Percentiles rank a stretch among this genome's conserved stretches.
phyloP scores from a whole-genome alignment of 495 filamentous ascomycete species.

The Penicillium macrosclerotiorum region DNA sequence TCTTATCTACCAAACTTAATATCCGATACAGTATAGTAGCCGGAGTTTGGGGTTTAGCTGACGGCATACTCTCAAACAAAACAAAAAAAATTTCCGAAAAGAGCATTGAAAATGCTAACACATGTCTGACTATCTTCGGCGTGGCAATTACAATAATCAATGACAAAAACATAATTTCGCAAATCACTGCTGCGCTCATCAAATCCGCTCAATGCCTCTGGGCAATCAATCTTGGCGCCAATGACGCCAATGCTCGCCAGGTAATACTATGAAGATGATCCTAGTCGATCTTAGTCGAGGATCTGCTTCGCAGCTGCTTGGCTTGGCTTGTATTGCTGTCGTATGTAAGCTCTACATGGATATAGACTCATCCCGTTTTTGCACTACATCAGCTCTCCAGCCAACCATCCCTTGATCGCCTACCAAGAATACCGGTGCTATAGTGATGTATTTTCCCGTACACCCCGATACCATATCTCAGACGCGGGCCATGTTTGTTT shows the following conservation, averaged over 20 bases:
- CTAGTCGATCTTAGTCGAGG: slow-evolving; percentile 10
- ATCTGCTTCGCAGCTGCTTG: slow-evolving; percentile 15
- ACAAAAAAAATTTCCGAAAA: background rate
- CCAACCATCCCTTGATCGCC: slow-evolving; percentile 3
- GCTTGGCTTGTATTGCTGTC: background rate
- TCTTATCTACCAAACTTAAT: background rate
- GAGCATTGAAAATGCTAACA: too few species aligned
- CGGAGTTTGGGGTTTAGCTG: too few species aligned
- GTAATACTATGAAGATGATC: slow-evolving; percentile 10
- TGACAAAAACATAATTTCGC: slow-evolving; percentile 6
- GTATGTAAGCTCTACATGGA: too few species aligned
- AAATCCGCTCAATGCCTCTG: slow-evolving; percentile 8
- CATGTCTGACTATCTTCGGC: background rate
- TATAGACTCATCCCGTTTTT: too few species aligned
- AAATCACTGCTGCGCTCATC: slow-evolving; percentile 2
- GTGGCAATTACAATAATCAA: background rate
- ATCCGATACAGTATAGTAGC: too few species aligned
- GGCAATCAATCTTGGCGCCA: slow-evolving; percentile 21
- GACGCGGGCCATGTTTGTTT: background rate
- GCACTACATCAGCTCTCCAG: too few species aligned
- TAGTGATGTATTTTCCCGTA: background rate
- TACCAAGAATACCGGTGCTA: too few species aligned
- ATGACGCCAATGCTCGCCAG: background rate
- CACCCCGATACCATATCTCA: background rate
- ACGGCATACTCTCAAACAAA: background rate